Evolutionary conservation across 768 basidiomycete genomes (phyloP), one percentile per base, ranked within the genome.

Genomic region (Antrodiella citrinella): DNA sequence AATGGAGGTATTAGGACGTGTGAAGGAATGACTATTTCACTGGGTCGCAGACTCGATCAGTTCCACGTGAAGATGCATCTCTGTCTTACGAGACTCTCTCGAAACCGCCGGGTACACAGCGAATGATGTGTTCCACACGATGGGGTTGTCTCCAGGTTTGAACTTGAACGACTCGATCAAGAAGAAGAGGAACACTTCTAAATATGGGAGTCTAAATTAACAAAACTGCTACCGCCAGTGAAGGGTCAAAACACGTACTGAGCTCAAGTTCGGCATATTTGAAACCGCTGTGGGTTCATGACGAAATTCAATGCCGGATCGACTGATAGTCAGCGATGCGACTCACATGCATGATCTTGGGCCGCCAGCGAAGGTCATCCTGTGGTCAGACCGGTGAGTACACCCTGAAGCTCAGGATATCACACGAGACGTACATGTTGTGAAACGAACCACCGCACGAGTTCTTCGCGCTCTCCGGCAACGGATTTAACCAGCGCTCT

Each of bases 241-340:
- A 35, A 15, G 15, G 30, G 15, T 15, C 7, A 35, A 26, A 4
- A 13, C 4, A 50, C 54, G 9, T 44, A 59, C 60, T 59, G 56
- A 59, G 57, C 46, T 61, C 60, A 1, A 59, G 55, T 30, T 57
- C 56, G 4, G 57, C 50, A 53, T 59, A 61, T 4, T 53, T 54
- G 51, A 61, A 57, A 2, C 60, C 60, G 13, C 57, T 61, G 49
- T 20, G 44, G 42, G 39, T 30, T 48, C 35, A 13, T 19, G 44
- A 21, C 4, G 43, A 43, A 42, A 9, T 9, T 9, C 41, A 18
- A 9, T 9, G 41, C 9, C 19, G 19, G 30, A 7, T 7, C 30
- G 19, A 5, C 19, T 22, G 21, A 43, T 18, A 22, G 19, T 7
- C 7, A 49, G 7, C 3, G 4, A 20, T 49, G 4, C 30, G 18